Conservation (phyloP, 2,329 filamentous ascomycete species). For the Talaromyces sp. region DNA sequence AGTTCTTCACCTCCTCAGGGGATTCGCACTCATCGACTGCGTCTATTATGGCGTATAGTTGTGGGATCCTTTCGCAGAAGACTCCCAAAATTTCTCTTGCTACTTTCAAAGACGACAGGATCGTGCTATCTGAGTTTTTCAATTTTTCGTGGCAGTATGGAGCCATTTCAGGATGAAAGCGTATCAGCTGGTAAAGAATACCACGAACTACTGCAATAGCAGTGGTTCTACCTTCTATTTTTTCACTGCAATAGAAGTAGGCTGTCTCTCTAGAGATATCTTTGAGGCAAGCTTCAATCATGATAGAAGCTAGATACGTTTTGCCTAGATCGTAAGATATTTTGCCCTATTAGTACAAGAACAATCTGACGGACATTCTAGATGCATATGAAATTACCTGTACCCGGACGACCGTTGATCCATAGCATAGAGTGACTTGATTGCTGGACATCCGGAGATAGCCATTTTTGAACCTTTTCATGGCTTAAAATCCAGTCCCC, state of each 20-base stretch:
- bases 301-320: constrained; percentile 7
- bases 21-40: constrained; percentile 8
- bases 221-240: constrained; percentile 2
- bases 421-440: constrained; percentile 2
- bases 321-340: constrained; percentile 1
- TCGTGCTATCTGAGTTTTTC: background rate
- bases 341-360: background rate
- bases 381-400: background rate
- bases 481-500: constrained; percentile 10
- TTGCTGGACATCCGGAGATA: background rate
- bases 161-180: background rate
- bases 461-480: constrained; percentile 2
- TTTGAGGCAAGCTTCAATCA: constrained; percentile 6
- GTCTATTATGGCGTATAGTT: constrained; percentile 10
- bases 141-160: constrained; percentile 8
- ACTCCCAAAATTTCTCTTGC: background rate
- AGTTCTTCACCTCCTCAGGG: background rate
- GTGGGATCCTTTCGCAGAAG: constrained; percentile 1
- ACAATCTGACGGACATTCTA: background rate
- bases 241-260: constrained; percentile 8
- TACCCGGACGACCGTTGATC: constrained; percentile 6
- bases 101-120: background rate
- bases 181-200: constrained; percentile 4
- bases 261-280: background rate
- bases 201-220: constrained; percentile 5